Evolutionary conservation across 345 rosid genomes (phyloP), one percentile per base, ranked within the genome.

Genomic region (Brassica juncea): DNA sequence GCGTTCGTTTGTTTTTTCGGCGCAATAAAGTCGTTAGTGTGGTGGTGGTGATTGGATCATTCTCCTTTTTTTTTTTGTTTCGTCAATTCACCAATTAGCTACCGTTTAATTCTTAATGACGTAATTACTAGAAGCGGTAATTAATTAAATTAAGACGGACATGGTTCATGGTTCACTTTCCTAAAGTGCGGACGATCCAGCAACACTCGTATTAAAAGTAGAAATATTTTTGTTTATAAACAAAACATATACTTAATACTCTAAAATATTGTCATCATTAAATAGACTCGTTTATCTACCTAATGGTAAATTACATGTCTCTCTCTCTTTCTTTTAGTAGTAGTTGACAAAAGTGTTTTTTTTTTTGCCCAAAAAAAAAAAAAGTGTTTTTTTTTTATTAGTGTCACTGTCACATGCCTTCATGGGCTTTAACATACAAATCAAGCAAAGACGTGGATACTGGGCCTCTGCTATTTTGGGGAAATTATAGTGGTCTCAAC

Each of bases 81-180:
- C 25, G 25, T 23, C 25, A 23, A 23, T 23, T 23, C 25, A 23
- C 25, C 15, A 69, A 61, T 37, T 30, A 64, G 25, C 12, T 42
- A 14, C 16, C 39, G 58, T 66, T 74, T 1, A 73, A 19, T 63
- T 47, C 47, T 67, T 16, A 4, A 9, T 23, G 9, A 19, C 10
- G 49, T 44, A 42, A 39, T 27, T 72, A 59, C 64, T 54, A 64
- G 9, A 37, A 9, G 37, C 37, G 1, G 37, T 34, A 1, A 5
- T 49, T 49, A n/a, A 49, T 49, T 14, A 49, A 49, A n/a, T 49
- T 47, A n/a, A 19, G 8, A 49, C 57, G 52, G 37, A 68, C 74
- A 61, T 9, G 37, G 35, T 47, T 61, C 75, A 70, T 34, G 27
- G 68, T 60, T 59, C 68, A 76, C 34, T 37, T 58, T 57, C 28